phyloP scores from a whole-genome alignment of 192 early-diverging fungal genomes.

The Coemansia sp. region DNA sequence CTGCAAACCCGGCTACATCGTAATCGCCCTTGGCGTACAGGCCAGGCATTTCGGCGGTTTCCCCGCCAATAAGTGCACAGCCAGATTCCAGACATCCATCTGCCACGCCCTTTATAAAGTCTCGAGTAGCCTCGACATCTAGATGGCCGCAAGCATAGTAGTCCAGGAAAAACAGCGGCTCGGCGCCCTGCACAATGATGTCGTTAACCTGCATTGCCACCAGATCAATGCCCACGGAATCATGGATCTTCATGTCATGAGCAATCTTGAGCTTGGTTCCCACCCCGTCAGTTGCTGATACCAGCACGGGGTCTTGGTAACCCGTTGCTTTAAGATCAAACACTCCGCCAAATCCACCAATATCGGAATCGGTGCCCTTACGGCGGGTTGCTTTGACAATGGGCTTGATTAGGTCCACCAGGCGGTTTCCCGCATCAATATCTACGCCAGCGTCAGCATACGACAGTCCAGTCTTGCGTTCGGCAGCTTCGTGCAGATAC shows the following conservation, averaged over 20 bases:
- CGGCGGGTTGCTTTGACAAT: constrained; percentile 91
- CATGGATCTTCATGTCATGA: constrained; percentile 77
- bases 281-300: constrained; percentile 98
- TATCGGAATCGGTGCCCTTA: constrained; percentile 90
- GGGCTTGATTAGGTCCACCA: constrained; percentile 95
- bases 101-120: constrained; percentile 91
- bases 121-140: constrained; percentile 84
- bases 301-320: constrained; percentile 88
- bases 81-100: constrained; percentile 87
- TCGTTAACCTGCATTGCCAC: constrained; percentile 99
- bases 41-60: constrained; percentile 99
- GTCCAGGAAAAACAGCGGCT: constrained; percentile 98
- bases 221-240: constrained; percentile 95
- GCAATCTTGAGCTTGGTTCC: constrained; percentile 99
- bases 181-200: constrained; percentile 96
- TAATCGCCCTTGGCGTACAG: constrained; percentile 83
- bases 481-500: constrained; percentile 33
- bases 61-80: constrained; percentile 95
- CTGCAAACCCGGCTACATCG: constrained; percentile 96
- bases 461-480: constrained; percentile 63
- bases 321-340: constrained; percentile 96
- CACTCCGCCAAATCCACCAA: constrained; percentile 97
- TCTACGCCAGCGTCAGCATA: constrained; percentile 96
- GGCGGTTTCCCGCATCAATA: constrained; percentile 92
- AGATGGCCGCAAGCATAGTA: constrained; percentile 96